Base-by-base conservation (phyloP, 306 rosid genomes). In the Glycine soja region DNA sequence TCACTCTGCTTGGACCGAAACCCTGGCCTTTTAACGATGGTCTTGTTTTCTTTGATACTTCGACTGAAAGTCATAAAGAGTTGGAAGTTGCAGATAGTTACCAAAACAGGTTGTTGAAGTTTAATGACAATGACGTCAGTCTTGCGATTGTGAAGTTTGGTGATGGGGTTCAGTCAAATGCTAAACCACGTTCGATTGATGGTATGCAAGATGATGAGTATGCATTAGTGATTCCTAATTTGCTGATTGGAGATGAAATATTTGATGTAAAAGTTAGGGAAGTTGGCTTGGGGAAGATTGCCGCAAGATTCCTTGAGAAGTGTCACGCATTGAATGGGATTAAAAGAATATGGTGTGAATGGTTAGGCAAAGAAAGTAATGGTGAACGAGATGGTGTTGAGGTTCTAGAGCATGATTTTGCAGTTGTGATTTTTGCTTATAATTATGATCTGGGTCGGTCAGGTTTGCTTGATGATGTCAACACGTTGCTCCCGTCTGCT, bases 21-120 rank as follows among this genome's bases (percentile, higher is more conserved):
- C 97, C 99, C 0, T 95, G 97, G 99, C 99, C 97, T 63, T 95
- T 95, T 59, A 88, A 85, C 66, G 97, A 95, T 61, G 99, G 99
- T 13, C 80, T 95, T 72, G 88, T 88, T 71, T 95, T 95, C 92
- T 95, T 95, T 69, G 82, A 87, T 48, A 87, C 88, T 75, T 70
- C 88, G 15, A 50, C 72, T 59, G 90, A 88, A 70, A 63, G 68
- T 64, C 87, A 82, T 56, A 70, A 84, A 36, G 88, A 80, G 65
- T 18, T 30, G 24, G 87, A 65, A 72, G 71, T 54, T 73, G 14
- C 70, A 58, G 83, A 82, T 70, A 78, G 59, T 69, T 78, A 78
- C 40, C 86, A 36, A 24, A 80, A 11, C 69, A 83, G 88, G 85
- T 72, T 90, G 84, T 82, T 90, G 86, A 84, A 83, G 81, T 74